Conservation (phyloP, 1,284 basidiomycete genomes). For the Sanguinoderma infundibulare region DNA sequence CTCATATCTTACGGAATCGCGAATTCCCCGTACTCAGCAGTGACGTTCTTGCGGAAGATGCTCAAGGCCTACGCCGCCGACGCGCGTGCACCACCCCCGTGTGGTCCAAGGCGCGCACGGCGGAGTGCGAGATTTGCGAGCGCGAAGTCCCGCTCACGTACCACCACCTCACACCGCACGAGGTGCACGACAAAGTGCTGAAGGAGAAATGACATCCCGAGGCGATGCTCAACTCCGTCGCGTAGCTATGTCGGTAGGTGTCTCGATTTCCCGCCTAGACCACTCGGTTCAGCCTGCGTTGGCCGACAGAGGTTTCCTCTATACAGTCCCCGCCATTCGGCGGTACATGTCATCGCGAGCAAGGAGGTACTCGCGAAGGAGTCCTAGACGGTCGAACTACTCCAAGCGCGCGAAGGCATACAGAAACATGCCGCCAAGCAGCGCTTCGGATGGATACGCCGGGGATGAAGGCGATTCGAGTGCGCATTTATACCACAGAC, state of each 20-base stretch:
- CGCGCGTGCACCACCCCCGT: constrained; percentile 47
- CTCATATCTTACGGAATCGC: constrained; percentile 51
- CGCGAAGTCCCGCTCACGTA: constrained; percentile 58
- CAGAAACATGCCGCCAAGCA: too few species aligned
- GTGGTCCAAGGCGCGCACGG: constrained; percentile 54
- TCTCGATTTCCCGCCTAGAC: too few species aligned
- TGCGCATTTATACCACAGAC: too few species aligned
- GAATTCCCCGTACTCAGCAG: constrained; percentile 37
- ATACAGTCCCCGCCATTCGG: constrained; percentile 51
- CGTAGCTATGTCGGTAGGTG: constrained; percentile 57
- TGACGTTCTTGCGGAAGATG: constrained; percentile 44
- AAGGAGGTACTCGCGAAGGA: constrained; percentile 54
- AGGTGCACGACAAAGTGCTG: constrained; percentile 51
- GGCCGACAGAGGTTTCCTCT: too few species aligned
- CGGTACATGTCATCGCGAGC: constrained; percentile 51
- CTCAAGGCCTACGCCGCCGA: constrained; percentile 47
- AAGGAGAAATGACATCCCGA: constrained; percentile 61
- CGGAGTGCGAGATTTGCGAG: constrained; percentile 60
- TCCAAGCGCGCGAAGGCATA: constrained; percentile 56
- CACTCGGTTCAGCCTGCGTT: too few species aligned
- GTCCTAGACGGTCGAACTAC: constrained; percentile 52
- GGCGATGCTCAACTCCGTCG: constrained; percentile 55
- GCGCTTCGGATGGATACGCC: too few species aligned
- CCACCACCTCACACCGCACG: constrained; percentile 61
- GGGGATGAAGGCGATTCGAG: too few species aligned